Evolutionary conservation across 2,329 filamentous ascomycete species (phyloP).

Genomic region (Elsinoe batatas): DNA sequence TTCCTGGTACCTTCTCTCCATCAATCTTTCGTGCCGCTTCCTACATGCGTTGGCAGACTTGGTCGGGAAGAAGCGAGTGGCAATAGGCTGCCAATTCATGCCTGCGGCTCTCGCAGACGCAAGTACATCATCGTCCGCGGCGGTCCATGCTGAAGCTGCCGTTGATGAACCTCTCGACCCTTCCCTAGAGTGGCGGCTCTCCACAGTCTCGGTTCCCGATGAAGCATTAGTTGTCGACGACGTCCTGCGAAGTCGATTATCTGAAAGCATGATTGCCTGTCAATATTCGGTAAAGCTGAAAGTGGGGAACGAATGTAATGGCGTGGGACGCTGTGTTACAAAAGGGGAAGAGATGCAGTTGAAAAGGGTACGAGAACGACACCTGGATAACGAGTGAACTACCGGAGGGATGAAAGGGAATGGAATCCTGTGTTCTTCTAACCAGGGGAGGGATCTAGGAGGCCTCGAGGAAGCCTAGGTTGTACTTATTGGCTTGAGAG

Average conservation of each 20-base stretch:
- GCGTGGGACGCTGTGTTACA: neutral
- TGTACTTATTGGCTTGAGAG: conserved; percentile 3
- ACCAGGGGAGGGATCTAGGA: neutral
- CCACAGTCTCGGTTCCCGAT: conserved; percentile 3
- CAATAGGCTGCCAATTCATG: conserved; percentile 76
- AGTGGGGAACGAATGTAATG: conserved; percentile 3
- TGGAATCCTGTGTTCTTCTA: neutral
- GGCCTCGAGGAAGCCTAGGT: neutral
- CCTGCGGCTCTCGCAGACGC: conserved; percentile 62
- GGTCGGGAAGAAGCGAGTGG: conserved; percentile 61
- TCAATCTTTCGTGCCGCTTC: conserved; percentile 75
- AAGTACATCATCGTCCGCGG: conserved; percentile 63
- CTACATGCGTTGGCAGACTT: conserved; percentile 78
- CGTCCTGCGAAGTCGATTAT: conserved; percentile 4
- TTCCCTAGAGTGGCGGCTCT: neutral
- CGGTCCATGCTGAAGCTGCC: conserved; percentile 51
- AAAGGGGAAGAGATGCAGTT: conserved; percentile 5
- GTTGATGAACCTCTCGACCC: neutral
- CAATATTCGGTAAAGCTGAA: neutral
- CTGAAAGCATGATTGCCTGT: neutral
- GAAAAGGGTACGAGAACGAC: neutral
- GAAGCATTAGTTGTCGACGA: conserved; percentile 5
- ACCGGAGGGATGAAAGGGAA: neutral
- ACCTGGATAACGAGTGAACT: neutral
- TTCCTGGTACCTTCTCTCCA: conserved; percentile 62